Evolutionary conservation across 164 flowering plant genomes (phyloP).

Genomic region (Chimonanthus praecox): DNA sequence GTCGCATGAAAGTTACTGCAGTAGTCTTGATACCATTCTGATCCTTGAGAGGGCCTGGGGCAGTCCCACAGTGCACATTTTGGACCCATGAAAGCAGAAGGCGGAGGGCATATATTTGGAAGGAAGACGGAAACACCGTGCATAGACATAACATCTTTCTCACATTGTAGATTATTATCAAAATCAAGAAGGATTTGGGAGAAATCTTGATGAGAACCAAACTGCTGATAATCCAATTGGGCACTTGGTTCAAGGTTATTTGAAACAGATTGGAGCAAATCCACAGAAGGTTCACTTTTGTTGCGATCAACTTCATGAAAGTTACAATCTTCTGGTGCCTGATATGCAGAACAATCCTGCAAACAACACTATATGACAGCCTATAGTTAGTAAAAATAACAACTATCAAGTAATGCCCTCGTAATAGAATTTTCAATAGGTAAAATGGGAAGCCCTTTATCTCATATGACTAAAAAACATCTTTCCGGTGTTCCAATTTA

Average conservation of each 20-base stretch:
- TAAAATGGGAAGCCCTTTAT: not conserved
- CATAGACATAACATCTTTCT: slow-evolving; percentile 29
- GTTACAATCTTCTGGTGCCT: slow-evolving; percentile 36
- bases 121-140: slow-evolving; percentile 37
- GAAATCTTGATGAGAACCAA: slow-evolving; percentile 55
- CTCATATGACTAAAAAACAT: not conserved
- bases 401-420: not conserved
- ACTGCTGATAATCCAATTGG: slow-evolving; percentile 50
- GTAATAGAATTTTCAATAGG: not conserved
- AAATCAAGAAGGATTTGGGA: slow-evolving; percentile 37
- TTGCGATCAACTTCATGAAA: slow-evolving; percentile 44
- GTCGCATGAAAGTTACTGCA: slow-evolving; percentile 83
- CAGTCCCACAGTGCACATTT: slow-evolving; percentile 99
- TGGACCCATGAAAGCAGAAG: slow-evolving; percentile 94
- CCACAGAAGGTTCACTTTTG: slow-evolving; percentile 37
- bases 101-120: slow-evolving; percentile 66
- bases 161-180: slow-evolving; percentile 28
- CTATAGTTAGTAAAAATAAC: not conserved
- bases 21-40: slow-evolving; percentile 74
- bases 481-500: too few species aligned
- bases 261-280: slow-evolving; percentile 21
- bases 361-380: slow-evolving; percentile 8
- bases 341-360: slow-evolving; percentile 46
- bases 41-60: slow-evolving; percentile 83
- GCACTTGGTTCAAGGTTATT: slow-evolving; percentile 34